Percentiles rank a stretch among this genome's conserved stretches.
These are phyloP conservation scores for Artomyces pyxidatus DNA, from an alignment of 768 basidiomycete genomes.

Conservation along the genomic window DNA sequence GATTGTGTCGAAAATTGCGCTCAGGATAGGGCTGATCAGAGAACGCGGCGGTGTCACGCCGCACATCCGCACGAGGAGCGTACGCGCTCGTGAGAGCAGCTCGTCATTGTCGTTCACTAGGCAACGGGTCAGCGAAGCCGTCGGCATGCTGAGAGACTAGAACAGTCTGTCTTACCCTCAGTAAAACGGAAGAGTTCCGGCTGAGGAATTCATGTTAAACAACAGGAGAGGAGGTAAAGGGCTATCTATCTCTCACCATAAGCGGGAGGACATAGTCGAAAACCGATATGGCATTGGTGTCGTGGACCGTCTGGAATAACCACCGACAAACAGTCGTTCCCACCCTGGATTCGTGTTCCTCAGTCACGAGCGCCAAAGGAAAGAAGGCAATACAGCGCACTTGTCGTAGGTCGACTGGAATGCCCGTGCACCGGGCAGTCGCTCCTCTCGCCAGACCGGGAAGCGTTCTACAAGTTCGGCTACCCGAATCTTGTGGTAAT, in stretches of 20 bases:
- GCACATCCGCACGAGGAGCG: conserved; percentile 76
- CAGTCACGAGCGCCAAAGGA: neutral
- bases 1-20: conserved; percentile 69
- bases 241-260: no score
- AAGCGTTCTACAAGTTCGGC: conserved; percentile 55
- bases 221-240: no score
- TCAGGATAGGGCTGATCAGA: conserved; percentile 61
- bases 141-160: conserved; percentile 3
- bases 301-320: conserved; percentile 67
- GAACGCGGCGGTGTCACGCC: conserved; percentile 71
- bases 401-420: conserved; percentile 85
- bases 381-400: conserved; percentile 28
- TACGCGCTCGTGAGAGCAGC: conserved; percentile 52
- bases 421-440: conserved; percentile 67
- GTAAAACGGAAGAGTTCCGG: conserved; percentile 72
- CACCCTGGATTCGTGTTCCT: conserved; percentile 33
- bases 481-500: conserved; percentile 52
- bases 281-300: conserved; percentile 64
- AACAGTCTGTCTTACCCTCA: conserved; percentile 37
- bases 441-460: conserved; percentile 59
- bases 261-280: conserved; percentile 81
- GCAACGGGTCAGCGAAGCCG: no score
- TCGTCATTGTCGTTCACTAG: conserved; percentile 71
- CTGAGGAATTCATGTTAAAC: no score
- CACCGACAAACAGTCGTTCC: conserved; percentile 67